Conservation (phyloP, 2,329 filamentous ascomycete genomes). For the Teratosphaeria viscida region DNA sequence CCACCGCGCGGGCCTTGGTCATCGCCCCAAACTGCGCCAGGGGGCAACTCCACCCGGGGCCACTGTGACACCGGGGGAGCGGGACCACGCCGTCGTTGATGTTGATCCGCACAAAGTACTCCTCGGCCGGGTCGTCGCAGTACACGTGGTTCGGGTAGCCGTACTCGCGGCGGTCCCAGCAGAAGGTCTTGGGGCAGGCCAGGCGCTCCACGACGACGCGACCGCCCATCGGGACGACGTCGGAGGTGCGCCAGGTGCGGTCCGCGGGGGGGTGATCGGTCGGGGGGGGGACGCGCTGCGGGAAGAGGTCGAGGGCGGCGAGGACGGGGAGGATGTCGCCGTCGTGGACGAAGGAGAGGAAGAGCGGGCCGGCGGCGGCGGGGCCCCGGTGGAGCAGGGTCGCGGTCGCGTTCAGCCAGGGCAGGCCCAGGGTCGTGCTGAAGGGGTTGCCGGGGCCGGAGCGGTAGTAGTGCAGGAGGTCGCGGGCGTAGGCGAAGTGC, state of each 20-base stretch:
- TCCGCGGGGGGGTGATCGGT: constrained; percentile 32
- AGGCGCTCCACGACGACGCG: constrained; percentile 46
- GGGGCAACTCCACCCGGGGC: constrained; percentile 40
- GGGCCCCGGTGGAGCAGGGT: constrained; percentile 36
- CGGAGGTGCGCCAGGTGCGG: constrained; percentile 45
- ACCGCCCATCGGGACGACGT: constrained; percentile 48
- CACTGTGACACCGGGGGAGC: constrained; percentile 36
- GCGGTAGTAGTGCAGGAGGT: constrained; percentile 49
- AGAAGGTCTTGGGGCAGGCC: constrained; percentile 26
- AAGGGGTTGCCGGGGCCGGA: constrained; percentile 48
- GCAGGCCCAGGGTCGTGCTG: constrained; percentile 44
- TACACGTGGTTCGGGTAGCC: constrained; percentile 23
- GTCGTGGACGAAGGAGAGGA: constrained; percentile 52
- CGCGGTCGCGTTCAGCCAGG: constrained; percentile 49
- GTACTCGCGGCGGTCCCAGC: constrained; percentile 15
- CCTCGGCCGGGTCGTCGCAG: constrained; percentile 14
- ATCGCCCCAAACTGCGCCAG: constrained; percentile 36
- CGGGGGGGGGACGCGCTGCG: constrained; percentile 35
- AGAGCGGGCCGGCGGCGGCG: constrained; percentile 36
- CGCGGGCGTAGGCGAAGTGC: constrained; percentile 48
- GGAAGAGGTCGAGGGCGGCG: constrained; percentile 41
- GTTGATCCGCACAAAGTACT: constrained; percentile 41
- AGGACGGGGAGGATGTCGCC: constrained; percentile 48
- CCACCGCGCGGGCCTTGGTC: constrained; percentile 29
- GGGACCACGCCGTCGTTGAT: constrained; percentile 48